phyloP scores from a whole-genome alignment of 768 basidiomycete species.

The Pulveroboletus sp. region DNA sequence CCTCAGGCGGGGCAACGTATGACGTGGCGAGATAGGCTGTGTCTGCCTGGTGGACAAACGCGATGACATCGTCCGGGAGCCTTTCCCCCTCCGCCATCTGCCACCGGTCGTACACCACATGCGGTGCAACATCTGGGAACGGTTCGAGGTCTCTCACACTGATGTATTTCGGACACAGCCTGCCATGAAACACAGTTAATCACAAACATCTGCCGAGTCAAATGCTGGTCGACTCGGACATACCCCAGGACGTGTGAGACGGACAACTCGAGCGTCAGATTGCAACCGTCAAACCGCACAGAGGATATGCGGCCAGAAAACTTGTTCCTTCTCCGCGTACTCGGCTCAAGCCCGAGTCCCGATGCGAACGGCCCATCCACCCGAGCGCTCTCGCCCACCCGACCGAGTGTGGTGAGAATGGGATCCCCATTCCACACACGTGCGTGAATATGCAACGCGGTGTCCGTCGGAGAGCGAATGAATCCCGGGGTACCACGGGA shows the following conservation, averaged over 20 bases:
- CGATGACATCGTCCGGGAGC: conserved; percentile 49
- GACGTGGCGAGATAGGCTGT: conserved; percentile 58
- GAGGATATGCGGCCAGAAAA: conserved; percentile 49
- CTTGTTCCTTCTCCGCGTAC: conserved; percentile 59
- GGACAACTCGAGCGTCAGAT: conserved; percentile 37
- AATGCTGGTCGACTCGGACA: conserved; percentile 19
- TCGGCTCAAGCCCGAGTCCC: conserved; percentile 59
- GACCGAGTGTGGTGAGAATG: conserved; percentile 37
- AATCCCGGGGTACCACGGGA: conserved; percentile 24
- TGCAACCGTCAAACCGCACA: conserved; percentile 26
- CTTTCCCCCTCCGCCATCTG: conserved; percentile 36
- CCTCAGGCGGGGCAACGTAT: conserved; percentile 41
- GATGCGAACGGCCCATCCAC: no score
- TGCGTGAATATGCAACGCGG: conserved; percentile 20
- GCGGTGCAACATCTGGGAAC: conserved; percentile 37
- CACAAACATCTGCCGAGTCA: neutral
- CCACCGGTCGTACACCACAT: conserved; percentile 33
- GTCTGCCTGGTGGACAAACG: conserved; percentile 49
- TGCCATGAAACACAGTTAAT: no score
- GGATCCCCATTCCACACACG: conserved; percentile 50
- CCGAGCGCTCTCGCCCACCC: no score
- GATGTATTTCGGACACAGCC: conserved; percentile 75
- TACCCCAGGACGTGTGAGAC: conserved; percentile 63
- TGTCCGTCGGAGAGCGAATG: conserved; percentile 25
- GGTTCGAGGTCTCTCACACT: conserved; percentile 52